A percentile compares a stretch with the other conserved stretches of the same genome.
Conservation (phyloP, 805 yeast species). For the Yueomyces sp. region DNA sequence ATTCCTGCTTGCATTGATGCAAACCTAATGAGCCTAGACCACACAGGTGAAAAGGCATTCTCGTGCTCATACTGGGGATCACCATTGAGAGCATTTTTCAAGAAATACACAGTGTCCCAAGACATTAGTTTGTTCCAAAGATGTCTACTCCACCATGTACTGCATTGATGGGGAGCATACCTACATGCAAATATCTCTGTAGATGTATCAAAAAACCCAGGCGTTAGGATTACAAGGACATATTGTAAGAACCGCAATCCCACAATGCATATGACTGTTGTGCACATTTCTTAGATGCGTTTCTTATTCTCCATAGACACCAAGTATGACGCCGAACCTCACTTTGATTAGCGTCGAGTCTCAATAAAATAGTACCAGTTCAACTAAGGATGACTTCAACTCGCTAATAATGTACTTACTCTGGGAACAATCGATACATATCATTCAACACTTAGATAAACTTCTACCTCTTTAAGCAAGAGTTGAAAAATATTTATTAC, state of each 20-base stretch:
- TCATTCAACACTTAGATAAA: too few species aligned
- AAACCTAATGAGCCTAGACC: slow-evolving; percentile 42
- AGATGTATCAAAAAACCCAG: slow-evolving; percentile 20
- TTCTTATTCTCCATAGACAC: too few species aligned
- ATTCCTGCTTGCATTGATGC: neutral
- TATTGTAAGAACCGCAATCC: slow-evolving; percentile 11
- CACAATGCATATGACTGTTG: too few species aligned
- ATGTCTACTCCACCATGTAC: slow-evolving; percentile 9
- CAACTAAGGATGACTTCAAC: too few species aligned
- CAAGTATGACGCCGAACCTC: too few species aligned
- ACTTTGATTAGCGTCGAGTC: too few species aligned
- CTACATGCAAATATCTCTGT: neutral
- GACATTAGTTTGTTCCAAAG: slow-evolving; percentile 42
- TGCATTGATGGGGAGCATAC: neutral
- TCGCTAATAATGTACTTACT: too few species aligned
- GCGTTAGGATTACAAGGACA: slow-evolving; percentile 11
- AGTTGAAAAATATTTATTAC: too few species aligned
- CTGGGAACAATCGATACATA: too few species aligned
- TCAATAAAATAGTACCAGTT: too few species aligned
- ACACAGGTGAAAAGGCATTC: slow-evolving; percentile 72
- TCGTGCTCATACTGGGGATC: slow-evolving; percentile 66
- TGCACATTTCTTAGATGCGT: too few species aligned
- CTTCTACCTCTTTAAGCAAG: too few species aligned
- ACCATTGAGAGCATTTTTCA: slow-evolving; percentile 35
- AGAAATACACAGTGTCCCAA: slow-evolving; percentile 83